Base-by-base conservation (phyloP, 495 filamentous ascomycete genomes). In the Pseudoneurospora amorphoporcata region DNA sequence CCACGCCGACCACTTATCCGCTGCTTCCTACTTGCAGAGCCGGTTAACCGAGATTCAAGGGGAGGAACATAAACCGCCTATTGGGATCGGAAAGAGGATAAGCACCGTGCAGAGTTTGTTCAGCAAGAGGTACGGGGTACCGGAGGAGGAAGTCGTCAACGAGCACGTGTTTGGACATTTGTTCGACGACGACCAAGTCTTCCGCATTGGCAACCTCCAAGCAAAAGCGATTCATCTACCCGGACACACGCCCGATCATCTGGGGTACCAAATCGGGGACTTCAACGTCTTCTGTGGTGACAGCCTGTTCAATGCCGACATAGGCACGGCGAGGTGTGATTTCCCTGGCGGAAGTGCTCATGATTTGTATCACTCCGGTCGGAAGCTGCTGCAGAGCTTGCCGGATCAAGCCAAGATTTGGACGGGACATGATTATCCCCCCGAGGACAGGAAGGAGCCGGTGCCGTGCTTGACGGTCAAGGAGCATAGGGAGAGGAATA, bases 191-290 rank as follows among this genome's bases (percentile, higher is more conserved):
- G 84, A 87, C 42, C 86, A 88, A 69, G 68, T 58, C 0, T 90
- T 90, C 68, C 8, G 65, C 3, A 80, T 90, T 53, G 87, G 88
- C 0, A 71, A 72, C 0, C 12, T 90, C 3, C 73, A 72, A 4
- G 87, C 77, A 2, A 82, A 74, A 12, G 86, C 83, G 1, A 74
- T 89, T 0, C 87, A 90, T 77, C 79, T 90, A 0, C 88, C 88
- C 0, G 88, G 88, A 0, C 88, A 90, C 74, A 90, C 88, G 0
- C 88, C 88, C 0, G 88, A 90, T 74, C 88, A 90, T 73, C 39
- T 90, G 9, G 89, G 89, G 0, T 91, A 90, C 72, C 74, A 75
- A 37, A 84, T 90, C 6, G 14, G 29, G 5, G 1, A 16, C 10
- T 10, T 81, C 45, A 89, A 90, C 72, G 79, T 89, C 7, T 90